These are phyloP conservation scores for Tuber indicum DNA, from an alignment of 495 filamentous ascomycete species.

Conservation along the genomic window DNA sequence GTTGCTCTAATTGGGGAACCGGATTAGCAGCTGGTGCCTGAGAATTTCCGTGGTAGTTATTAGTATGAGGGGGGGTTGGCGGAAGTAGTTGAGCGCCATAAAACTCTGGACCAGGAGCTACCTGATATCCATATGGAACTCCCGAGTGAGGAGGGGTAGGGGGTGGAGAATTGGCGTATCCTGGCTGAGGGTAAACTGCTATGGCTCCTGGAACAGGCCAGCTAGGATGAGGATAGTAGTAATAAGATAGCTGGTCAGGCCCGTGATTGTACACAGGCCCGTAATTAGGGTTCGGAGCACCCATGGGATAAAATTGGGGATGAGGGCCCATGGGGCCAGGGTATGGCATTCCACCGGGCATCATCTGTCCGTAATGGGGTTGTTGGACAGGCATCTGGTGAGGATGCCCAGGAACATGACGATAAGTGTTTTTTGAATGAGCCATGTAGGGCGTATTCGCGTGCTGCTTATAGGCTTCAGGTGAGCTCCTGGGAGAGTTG, in stretches of 20 bases:
- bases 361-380: conserved; percentile 28
- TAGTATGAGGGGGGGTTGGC: conserved; percentile 28
- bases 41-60: conserved; percentile 13
- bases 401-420: conserved; percentile 38
- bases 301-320: conserved; percentile 34
- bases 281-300: conserved; percentile 22
- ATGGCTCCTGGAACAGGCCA: conserved; percentile 46
- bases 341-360: conserved; percentile 25
- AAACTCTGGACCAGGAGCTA: conserved; percentile 16
- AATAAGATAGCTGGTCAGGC: conserved; percentile 24
- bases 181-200: conserved; percentile 31
- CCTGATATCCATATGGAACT: conserved; percentile 35
- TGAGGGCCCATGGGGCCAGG: conserved; percentile 23
- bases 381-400: conserved; percentile 20
- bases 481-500: conserved; percentile 25
- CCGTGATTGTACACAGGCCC: conserved; percentile 30
- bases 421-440: conserved; percentile 38
- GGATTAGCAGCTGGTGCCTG: conserved; percentile 17
- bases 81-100: conserved; percentile 22
- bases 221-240: conserved; percentile 34
- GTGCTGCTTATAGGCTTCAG: conserved; percentile 16
- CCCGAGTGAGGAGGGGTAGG: conserved; percentile 37
- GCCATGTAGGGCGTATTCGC: conserved; percentile 18
- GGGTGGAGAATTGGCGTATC: conserved; percentile 33
- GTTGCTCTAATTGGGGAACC: conserved; percentile 33